Conservation (phyloP, 169 alveolate genomes). For the Plasmodium sp. region DNA sequence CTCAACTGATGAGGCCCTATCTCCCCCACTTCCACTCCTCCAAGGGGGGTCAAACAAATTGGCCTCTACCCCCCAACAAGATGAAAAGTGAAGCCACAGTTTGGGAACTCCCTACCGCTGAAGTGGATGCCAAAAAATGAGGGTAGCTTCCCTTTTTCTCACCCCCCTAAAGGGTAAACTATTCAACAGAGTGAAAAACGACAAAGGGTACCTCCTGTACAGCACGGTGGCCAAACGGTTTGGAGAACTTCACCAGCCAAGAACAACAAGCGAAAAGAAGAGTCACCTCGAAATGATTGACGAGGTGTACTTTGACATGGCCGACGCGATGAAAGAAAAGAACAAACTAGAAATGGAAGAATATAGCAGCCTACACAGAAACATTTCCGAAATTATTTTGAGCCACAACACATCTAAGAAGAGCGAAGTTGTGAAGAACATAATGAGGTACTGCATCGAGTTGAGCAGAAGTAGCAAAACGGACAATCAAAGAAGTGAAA, state of each 20-base stretch:
- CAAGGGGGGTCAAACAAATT: neutral
- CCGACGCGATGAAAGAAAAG: slow-evolving; percentile 64
- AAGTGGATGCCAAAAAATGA: neutral
- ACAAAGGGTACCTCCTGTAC: neutral
- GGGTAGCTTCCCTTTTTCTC: neutral
- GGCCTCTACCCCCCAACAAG: neutral
- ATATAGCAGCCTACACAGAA: slow-evolving; percentile 27
- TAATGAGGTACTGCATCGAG: slow-evolving; percentile 65
- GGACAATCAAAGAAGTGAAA: neutral
- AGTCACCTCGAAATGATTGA: slow-evolving; percentile 43
- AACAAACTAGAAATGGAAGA: slow-evolving; percentile 47
- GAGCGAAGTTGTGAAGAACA: slow-evolving; percentile 24
- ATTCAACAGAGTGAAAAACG: neutral
- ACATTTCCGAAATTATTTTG: slow-evolving; percentile 48
- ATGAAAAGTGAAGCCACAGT: neutral
- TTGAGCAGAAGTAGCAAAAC: neutral
- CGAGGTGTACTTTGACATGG: slow-evolving; percentile 67
- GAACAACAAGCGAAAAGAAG: slow-evolving; percentile 45
- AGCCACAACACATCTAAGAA: slow-evolving; percentile 35
- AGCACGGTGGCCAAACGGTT: slow-evolving; percentile 20
- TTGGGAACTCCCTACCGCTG: neutral
- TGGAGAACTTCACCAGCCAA: slow-evolving; percentile 66
- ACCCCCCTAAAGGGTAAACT: neutral
- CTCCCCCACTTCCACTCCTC: neutral
- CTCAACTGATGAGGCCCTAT: neutral